Evolutionary conservation across 345 rosid species (phyloP), one percentile per base, ranked within the genome.

Genomic region (Eucalyptus erythrocorys): DNA sequence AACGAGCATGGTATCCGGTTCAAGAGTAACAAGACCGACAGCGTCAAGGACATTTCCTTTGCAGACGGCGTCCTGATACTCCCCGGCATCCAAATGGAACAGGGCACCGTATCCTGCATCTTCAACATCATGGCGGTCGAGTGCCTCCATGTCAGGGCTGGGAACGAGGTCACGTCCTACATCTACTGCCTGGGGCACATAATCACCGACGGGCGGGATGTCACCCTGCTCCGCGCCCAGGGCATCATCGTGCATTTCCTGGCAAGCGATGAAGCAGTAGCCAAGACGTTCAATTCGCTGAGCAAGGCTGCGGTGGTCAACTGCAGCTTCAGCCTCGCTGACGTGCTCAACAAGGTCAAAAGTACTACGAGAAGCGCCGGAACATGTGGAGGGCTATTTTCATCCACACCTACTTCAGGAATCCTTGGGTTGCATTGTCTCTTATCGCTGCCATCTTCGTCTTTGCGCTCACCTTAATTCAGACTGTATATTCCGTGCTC

Each of bases 371-470:
- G 43, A 91, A 90, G 89, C 84, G 90, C 14, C 89, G 93, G 92
- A 90, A 94, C 40, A 91, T 86, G 86, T 93, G 95, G 94, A 90
- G 94, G 14, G 92, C 94, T 48, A 93, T 93, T 89, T 91, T 93
- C 37, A 90, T 92, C n/a, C 93, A 92, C 86, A 88, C 92, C 49
- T 93, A 94, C 86, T 94, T 93, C 45, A 91, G 91, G 53, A 94
- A 87, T 80, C 95, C 96, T 11, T 92, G 95, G 96, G 93, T 94
- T 48, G 66, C 91, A 21, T 85, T 92, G n/a, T 91, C 95, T 10
- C 82, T 93, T 6, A 88, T 91, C 13, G 93, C 92, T 19, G 94
- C 90, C 4, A 0, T 92, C 88, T 90, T 93, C 86, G 92, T 94
- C 13, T 93, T 93, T 26, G 93, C 93, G 19, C 92, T 94, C 89